Base-by-base conservation (phyloP, 352 stramenopile species). In the Globisporangium paddicum region DNA sequence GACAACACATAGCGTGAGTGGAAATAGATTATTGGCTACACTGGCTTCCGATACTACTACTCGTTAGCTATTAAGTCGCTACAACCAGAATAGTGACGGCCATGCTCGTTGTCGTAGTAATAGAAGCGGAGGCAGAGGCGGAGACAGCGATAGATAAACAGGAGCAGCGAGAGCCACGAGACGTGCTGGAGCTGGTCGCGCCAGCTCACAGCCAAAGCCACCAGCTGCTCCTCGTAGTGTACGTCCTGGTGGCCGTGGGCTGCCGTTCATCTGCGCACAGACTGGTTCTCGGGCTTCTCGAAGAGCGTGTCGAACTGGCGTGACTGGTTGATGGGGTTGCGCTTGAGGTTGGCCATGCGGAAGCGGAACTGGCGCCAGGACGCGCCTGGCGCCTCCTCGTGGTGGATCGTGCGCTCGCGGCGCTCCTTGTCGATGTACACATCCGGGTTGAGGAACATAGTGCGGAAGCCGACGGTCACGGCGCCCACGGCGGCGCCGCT, bases 281-380 rank as follows among this genome's bases (percentile, higher is more conserved):
- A 30, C 73, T 86, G 44, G 73, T 87, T 87, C 63, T 84, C 72
- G 6, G 72, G 52, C 58, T 80, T 81, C 35, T 69, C 69, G 59
- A 80, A 86, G 11, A 86, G 56, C 14, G 73, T 57, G 63, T 88
- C 75, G 63, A 81, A 86, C 58, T 80, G 71, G 28, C 68, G 73
- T n/a, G 75, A 88, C 73, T 88, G 75, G 71, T 88, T 88, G 66
- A 88, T 88, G 44, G 73, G 75, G 67, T 88, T 88, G 66, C 75
- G 73, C 58, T 75, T 52, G 25, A 86, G 64, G 62, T 86, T 88
- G 23, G 78, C 78, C 62, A 88, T 77, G 46, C 69, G 66, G 67
- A 86, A 88, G 51, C 78, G 78, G 74, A 79, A 79, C 62, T 84
- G 73, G 30, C 78, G 75, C 78, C 78, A 88, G 41, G 62, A 26